Evolutionary conservation across 2,329 filamentous ascomycete species (phyloP).

Genomic region (Phyllosticta paracitricarpa): DNA sequence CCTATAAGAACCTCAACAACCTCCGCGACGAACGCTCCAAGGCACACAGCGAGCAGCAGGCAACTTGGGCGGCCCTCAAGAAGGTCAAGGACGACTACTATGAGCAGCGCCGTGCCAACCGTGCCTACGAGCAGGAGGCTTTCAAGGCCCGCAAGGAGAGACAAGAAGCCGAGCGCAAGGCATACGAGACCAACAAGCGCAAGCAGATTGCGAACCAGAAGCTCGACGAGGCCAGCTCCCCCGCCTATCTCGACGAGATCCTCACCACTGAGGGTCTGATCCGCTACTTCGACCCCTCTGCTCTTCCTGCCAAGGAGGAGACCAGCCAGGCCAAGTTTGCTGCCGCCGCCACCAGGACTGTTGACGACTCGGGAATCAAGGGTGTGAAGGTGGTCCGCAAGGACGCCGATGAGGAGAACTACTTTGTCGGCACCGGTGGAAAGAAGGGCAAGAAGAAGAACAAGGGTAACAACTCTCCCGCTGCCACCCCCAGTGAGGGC

Average conservation of each 20-base stretch:
- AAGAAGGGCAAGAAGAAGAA: constrained; percentile 86
- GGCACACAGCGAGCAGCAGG: constrained; percentile 75
- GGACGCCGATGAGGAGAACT: constrained; percentile 79
- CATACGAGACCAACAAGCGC: constrained; percentile 59
- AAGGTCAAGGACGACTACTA: constrained; percentile 87
- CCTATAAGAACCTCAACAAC: constrained; percentile 75
- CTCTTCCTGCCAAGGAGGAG: constrained; percentile 52
- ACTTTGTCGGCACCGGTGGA: constrained; percentile 60
- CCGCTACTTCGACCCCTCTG: constrained; percentile 77
- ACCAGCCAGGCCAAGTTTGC: constrained; percentile 55
- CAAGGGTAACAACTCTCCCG: constrained; percentile 54
- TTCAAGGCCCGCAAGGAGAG: constrained; percentile 68
- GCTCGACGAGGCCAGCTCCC: constrained; percentile 72
- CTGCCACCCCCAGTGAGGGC: constrained; percentile 40
- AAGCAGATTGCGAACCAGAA: constrained; percentile 67
- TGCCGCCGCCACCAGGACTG: constrained; percentile 69
- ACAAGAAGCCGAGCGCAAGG: constrained; percentile 70
- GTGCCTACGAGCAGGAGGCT: constrained; percentile 73
- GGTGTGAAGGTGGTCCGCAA: constrained; percentile 77
- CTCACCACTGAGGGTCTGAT: constrained; percentile 78
- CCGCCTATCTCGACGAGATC: constrained; percentile 89
- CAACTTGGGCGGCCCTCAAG: constrained; percentile 71
- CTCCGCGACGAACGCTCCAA: constrained; percentile 79
- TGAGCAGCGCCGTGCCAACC: constrained; percentile 68
- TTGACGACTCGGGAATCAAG: constrained; percentile 77